phyloP scores from a whole-genome alignment of 192 early-diverging fungal species.

The Gaertneriomyces sp. region DNA sequence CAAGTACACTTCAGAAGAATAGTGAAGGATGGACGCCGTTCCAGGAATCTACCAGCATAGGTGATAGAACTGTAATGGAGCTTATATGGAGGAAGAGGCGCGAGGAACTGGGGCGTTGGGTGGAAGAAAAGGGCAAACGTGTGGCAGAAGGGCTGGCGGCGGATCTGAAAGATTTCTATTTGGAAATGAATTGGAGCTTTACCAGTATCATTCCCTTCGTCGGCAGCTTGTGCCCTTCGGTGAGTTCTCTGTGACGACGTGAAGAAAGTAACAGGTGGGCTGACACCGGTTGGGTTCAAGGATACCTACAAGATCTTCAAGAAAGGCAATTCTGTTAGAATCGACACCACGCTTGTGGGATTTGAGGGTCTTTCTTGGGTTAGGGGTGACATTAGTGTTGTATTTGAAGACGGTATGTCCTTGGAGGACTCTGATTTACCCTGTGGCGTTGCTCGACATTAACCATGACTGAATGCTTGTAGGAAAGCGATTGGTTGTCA shows the following conservation, averaged over 20 bases:
- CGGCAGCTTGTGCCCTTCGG: constrained; percentile 44
- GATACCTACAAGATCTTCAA: constrained; percentile 25
- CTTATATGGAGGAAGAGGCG: constrained; percentile 22
- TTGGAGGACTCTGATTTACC: too few species aligned
- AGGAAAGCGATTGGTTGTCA: constrained; percentile 29
- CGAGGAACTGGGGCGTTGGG: constrained; percentile 36
- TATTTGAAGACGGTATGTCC: constrained; percentile 2
- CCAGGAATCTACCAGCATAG: constrained; percentile 49
- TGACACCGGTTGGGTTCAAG: neutral
- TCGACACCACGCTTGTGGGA: constrained; percentile 55
- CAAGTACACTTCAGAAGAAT: constrained; percentile 37
- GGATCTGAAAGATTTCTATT: constrained; percentile 43
- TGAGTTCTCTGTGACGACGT: neutral
- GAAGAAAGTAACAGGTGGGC: neutral
- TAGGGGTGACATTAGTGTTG: constrained; percentile 48
- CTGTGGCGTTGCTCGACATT: too few species aligned
- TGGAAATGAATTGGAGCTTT: constrained; percentile 51
- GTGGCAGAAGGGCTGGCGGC: constrained; percentile 26
- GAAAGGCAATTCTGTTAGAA: constrained; percentile 38
- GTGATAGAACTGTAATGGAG: constrained; percentile 42
- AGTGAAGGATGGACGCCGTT: constrained; percentile 46
- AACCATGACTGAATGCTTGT: too few species aligned
- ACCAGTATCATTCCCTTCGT: constrained; percentile 42
- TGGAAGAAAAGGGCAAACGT: constrained; percentile 27
- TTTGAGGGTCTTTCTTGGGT: constrained; percentile 52